Conservation (phyloP, 768 basidiomycete species). For the Tricholoma furcatifolium region DNA sequence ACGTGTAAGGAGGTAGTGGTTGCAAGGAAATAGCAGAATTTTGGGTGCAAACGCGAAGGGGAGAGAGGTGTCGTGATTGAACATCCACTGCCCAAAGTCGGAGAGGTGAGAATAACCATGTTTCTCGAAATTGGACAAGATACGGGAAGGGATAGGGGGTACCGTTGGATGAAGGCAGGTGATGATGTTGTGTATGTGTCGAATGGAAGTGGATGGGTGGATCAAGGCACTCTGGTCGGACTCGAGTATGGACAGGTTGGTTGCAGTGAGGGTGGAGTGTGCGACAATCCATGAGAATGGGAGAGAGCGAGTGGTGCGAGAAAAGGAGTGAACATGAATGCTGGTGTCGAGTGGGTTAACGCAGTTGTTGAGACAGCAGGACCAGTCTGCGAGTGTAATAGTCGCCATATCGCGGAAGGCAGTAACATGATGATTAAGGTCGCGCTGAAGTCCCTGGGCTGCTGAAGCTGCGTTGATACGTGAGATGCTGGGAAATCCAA, state of each 20-base stretch:
- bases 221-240: constrained; percentile 9
- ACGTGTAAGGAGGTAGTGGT: not conserved
- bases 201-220: not conserved
- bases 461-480: constrained; percentile 19
- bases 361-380: constrained; percentile 10
- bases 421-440: constrained; percentile 24
- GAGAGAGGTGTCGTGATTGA: not conserved
- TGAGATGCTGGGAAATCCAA: constrained; percentile 21
- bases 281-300: constrained; percentile 17
- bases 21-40: constrained; percentile 8
- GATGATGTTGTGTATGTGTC: not conserved
- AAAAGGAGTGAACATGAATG: constrained; percentile 2
- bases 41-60: constrained; percentile 15
- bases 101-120: too few species aligned
- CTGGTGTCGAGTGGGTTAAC: constrained; percentile 2
- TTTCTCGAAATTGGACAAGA: too few species aligned
- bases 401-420: constrained; percentile 15
- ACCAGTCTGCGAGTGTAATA: constrained; percentile 19
- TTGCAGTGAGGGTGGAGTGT: constrained; percentile 2
- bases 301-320: not conserved
- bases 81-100: not conserved
- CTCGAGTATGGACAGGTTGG: not conserved
- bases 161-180: not conserved
- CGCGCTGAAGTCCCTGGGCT: constrained; percentile 16
- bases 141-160: not conserved